Base-by-base conservation (phyloP, 371 early-diverging fungal genomes). In the Coemansia sp. region DNA sequence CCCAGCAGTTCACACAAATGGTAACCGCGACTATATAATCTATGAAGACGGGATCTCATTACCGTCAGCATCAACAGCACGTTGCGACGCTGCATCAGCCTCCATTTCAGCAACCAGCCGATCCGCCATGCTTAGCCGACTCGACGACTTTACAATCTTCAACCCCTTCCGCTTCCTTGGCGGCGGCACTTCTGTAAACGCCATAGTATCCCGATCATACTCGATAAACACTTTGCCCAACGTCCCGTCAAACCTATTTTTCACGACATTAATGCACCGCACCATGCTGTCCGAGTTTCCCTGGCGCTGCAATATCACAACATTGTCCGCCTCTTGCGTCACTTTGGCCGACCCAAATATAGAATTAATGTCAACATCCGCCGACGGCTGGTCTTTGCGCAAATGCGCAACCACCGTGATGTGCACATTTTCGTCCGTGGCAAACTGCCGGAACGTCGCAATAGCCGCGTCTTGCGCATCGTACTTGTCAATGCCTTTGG, bases 321-420 rank as follows among this genome's bases (percentile, higher is more conserved):
- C 92, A 79, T 91, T 91, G 65, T 92, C 92, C 11, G 92, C 91
- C 81, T 92, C 92, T 64, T 92, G 92, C 16, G 92, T 90, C 1
- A 90, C 85, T 78, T 92, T 92, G 59, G 90, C 92, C 42, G 90
- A 87, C 25, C 92, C 92, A 73, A 90, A 89, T 7, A 92, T 83
- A 3, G 89, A 88, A 61, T 87, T 86, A 62, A 91, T 85, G 64
- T 90, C 91, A 18, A 90, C 68, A 21, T 79, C 80, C 23, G 84
- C 83, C 33, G 78, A 65, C 44, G 89, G 88, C 62, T 61, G 71
- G 66, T 84, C 85, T 68, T 92, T 92, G 59, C 89, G 81, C 47
- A 91, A 85, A 77, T 92, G 92, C 0, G 91, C 92, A 16, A 92
- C 92, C 7, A 92, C 72, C 0, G 91, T 86, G 16, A 92, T 85